These are phyloP conservation scores for Boletus subparvulus DNA, from an alignment of 768 basidiomycete species.

Conservation along the genomic window DNA sequence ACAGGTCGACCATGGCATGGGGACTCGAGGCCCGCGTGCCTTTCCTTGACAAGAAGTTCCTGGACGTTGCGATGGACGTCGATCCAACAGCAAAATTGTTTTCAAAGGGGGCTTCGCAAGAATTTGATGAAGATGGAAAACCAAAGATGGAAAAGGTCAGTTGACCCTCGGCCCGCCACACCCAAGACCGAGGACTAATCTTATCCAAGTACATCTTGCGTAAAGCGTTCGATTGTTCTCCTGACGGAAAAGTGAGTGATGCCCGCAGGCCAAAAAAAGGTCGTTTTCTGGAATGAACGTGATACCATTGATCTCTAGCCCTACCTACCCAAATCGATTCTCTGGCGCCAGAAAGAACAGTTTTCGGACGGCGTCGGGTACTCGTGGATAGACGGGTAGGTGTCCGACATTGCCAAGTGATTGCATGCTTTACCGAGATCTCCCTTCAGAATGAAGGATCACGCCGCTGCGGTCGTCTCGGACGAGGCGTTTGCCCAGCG, in stretches of 20 bases:
- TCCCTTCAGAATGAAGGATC: conserved; percentile 75
- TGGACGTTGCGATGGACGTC: conserved; percentile 90
- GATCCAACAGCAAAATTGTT: conserved; percentile 89
- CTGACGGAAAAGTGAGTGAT: conserved; percentile 64
- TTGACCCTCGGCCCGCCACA: neutral
- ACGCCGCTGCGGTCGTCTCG: conserved; percentile 70
- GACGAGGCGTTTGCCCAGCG: conserved; percentile 80
- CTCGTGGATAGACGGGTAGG: conserved; percentile 96
- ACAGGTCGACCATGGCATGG: conserved; percentile 98
- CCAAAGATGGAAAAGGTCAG: conserved; percentile 94
- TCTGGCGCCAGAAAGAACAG: conserved; percentile 99
- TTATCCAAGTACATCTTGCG: conserved; percentile 79
- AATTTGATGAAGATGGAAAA: conserved; percentile 78
- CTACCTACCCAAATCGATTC: conserved; percentile 89
- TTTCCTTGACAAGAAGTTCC: conserved; percentile 95
- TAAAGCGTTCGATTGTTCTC: conserved; percentile 89
- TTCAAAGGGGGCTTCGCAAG: conserved; percentile 71
- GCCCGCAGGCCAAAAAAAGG: neutral
- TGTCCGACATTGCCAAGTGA: neutral
- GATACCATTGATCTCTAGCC: conserved; percentile 45
- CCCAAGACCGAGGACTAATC: conserved; percentile 11
- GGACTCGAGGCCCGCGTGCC: conserved; percentile 98
- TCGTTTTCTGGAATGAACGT: neutral
- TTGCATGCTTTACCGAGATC: neutral
- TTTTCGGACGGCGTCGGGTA: conserved; percentile 99